Evolutionary conservation across 2,329 filamentous ascomycete species (phyloP).

Genomic region (Fragosphaeria purpurea): DNA sequence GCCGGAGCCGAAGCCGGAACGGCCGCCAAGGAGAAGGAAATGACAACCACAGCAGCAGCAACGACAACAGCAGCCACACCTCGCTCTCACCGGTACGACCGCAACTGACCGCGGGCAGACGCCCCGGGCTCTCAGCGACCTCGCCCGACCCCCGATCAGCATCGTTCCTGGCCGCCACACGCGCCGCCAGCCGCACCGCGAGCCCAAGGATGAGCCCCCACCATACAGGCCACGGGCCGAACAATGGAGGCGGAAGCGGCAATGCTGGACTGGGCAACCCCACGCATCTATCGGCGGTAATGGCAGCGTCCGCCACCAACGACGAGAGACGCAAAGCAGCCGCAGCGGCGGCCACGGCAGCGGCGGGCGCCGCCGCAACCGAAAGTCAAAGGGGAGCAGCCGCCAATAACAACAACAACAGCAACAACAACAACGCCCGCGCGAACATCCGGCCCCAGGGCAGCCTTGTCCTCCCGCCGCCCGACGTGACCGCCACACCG

Average conservation of each 20-base stretch:
- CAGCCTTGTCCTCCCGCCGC: slow-evolving; percentile 18
- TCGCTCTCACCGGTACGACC: not conserved
- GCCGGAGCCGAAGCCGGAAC: not conserved
- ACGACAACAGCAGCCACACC: too few relatives aligned
- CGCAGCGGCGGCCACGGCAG: not conserved
- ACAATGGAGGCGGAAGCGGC: slow-evolving; percentile 1
- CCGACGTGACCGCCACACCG: slow-evolving; percentile 48
- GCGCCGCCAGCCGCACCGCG: slow-evolving; percentile 34
- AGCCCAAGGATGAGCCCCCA: slow-evolving; percentile 35
- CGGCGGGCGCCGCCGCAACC: not conserved
- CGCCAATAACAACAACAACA: too few relatives aligned
- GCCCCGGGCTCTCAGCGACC: not conserved
- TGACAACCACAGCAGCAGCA: too few relatives aligned
- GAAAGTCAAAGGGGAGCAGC: too few relatives aligned
- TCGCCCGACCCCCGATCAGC: slow-evolving; percentile 24
- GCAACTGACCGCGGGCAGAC: not conserved
- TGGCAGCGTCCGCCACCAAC: slow-evolving; percentile 3
- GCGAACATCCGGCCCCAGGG: not conserved
- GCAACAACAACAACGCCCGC: too few relatives aligned
- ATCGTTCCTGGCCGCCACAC: slow-evolving; percentile 51
- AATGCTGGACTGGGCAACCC: not conserved
- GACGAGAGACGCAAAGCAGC: slow-evolving; percentile 2
- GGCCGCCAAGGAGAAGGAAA: too few relatives aligned
- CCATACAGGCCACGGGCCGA: slow-evolving; percentile 12
- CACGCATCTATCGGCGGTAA: slow-evolving; percentile 4